phyloP scores from a whole-genome alignment of 176 grass and related monocot species.

The Aegilops tauschii region DNA sequence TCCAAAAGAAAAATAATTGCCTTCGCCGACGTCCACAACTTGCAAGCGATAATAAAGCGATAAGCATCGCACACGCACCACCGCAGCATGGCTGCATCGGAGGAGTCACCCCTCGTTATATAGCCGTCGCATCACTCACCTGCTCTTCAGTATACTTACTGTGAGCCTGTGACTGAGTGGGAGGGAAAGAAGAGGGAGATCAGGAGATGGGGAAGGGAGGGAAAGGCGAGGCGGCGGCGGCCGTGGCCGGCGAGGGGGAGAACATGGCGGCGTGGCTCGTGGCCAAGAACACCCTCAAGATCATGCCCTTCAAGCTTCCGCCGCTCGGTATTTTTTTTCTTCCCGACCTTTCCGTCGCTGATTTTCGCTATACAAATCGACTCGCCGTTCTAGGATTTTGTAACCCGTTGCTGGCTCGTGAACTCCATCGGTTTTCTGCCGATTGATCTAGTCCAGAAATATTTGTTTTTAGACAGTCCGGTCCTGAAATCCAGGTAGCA shows the following conservation, averaged over 20 bases:
- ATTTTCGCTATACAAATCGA: neutral
- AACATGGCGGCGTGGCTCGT: slow-evolving; percentile 98
- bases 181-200: slow-evolving; percentile 10
- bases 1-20: neutral
- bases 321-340: slow-evolving; percentile 41
- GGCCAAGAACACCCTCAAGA: slow-evolving; percentile 83
- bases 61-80: slow-evolving; percentile 15
- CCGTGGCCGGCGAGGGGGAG: slow-evolving; percentile 39
- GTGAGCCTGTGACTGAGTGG: neutral
- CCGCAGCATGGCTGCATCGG: neutral
- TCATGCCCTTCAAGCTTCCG: slow-evolving; percentile 84
- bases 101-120: neutral
- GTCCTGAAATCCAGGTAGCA: neutral
- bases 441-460: neutral
- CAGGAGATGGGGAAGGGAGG: slow-evolving; percentile 73
- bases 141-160: neutral
- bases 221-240: slow-evolving; percentile 54
- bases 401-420: neutral
- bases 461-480: too few species aligned
- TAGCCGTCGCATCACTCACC: slow-evolving; percentile 15
- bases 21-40: neutral
- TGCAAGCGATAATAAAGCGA: neutral
- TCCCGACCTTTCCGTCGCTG: neutral
- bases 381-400: slow-evolving; percentile 3
- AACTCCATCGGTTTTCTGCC: neutral